Evolutionary conservation across 83 land plant species (phyloP), one percentile per base, ranked within the genome.

Genomic region (Thuja plicata): DNA sequence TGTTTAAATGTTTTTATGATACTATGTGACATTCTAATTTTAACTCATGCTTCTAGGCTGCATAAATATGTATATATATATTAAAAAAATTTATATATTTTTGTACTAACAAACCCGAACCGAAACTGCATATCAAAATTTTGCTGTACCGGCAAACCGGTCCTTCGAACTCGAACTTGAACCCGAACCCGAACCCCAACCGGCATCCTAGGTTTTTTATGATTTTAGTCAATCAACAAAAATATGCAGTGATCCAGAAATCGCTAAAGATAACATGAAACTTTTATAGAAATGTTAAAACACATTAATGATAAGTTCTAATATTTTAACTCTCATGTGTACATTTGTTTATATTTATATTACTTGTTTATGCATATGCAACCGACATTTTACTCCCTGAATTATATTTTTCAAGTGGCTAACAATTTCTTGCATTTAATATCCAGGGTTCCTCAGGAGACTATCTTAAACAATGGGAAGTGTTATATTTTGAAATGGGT

Each of bases 391-490:
- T 82, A 4, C 52, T 82, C 12, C 17, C 45, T 41, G 46, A 82
- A 82, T n/a, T 82, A 41, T 41, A 45, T 46, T 82, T 35, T 46
- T 43, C 38, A 24, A 41, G n/a, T 41, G 3, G 48, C 37, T 82
- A 24, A 82, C 85, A 82, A 82, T 82, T 82, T 21, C n/a, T 45
- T 43, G 50, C 52, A 24, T 82, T 38, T 41, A 21, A 41, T 24
- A 21, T 82, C 30, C 90, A 97, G 99, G 99, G 94, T 96, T 76
- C 95, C 99, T 35, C 97, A 96, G 88, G 99, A 96, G 84, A 90
- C 95, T 86, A 94, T 92, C 15, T 88, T 95, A 89, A 94, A 93
- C 52, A 92, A 92, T 76, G 98, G 99, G 77, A 96, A 94, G 89
- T 92, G 94, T 88, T 60, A 35, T 21, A 27, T 94, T 79, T 80